These are phyloP conservation scores for Epicoccum sorghinum DNA, from an alignment of 2,329 filamentous ascomycete species.

Conservation along the genomic window DNA sequence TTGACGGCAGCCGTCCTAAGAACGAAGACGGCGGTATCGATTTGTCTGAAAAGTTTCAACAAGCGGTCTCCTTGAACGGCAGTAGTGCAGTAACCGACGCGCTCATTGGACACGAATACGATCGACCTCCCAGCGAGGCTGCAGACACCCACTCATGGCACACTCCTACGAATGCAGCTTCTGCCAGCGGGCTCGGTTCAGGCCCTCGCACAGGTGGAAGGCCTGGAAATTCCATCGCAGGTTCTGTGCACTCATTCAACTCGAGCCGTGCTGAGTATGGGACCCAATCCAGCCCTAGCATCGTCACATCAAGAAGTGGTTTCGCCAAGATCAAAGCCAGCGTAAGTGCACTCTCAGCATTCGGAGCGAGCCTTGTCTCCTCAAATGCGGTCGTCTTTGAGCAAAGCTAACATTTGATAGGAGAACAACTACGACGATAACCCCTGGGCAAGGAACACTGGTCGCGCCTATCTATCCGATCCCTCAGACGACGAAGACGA, in stretches of 20 bases:
- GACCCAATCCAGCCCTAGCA: conserved; percentile 17
- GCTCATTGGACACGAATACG: conserved; percentile 29
- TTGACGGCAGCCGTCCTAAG: conserved; percentile 9
- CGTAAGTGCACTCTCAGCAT: conserved; percentile 24
- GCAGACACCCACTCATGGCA: conserved; percentile 33
- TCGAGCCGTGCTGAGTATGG: conserved; percentile 34
- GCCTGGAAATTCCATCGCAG: conserved; percentile 20
- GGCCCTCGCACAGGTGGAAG: conserved; percentile 20
- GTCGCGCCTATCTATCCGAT: background rate
- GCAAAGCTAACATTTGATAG: conserved; percentile 35
- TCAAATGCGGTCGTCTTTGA: conserved; percentile 6
- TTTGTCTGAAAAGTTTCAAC: conserved; percentile 23
- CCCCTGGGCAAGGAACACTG: background rate
- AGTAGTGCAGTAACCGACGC: conserved; percentile 9
- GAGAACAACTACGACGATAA: conserved; percentile 29
- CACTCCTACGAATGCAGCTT: conserved; percentile 25
- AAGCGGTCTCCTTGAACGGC: conserved; percentile 21
- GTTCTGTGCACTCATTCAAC: conserved; percentile 25
- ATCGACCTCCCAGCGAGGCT: conserved; percentile 14
- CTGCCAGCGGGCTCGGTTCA: conserved; percentile 15
- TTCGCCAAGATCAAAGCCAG: conserved; percentile 42
- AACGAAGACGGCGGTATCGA: conserved; percentile 25
- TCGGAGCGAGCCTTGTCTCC: background rate
- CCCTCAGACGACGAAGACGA: conserved; percentile 46
- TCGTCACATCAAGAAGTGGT: conserved; percentile 12